Evolutionary conservation across 1,139 yeast species (phyloP).

Genomic region (Pneumocystis oryctolagi): DNA sequence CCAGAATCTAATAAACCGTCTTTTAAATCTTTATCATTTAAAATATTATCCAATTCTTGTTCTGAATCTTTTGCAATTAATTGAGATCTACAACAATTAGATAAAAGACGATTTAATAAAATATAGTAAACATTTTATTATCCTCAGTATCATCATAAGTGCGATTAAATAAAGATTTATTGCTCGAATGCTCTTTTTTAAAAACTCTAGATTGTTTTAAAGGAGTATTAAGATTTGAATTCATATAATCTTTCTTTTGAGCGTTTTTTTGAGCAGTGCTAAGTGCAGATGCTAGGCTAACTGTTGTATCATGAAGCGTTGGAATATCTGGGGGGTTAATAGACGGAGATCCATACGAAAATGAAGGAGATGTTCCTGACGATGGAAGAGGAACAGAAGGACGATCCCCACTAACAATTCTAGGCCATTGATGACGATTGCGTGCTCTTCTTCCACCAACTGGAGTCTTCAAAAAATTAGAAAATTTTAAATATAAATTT

Average conservation of each 20-base stretch:
- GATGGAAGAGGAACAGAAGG: not conserved
- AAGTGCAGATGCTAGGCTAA: constrained; percentile 6
- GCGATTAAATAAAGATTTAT: not conserved
- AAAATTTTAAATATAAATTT: not conserved
- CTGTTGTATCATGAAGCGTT: not conserved
- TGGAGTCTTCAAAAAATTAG: not conserved
- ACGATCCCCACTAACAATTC: not conserved
- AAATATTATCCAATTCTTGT: not conserved
- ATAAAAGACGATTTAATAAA: not conserved
- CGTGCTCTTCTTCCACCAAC: not conserved
- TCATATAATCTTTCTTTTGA: not conserved
- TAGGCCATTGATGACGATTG: not conserved
- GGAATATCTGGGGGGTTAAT: not conserved
- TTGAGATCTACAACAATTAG: not conserved
- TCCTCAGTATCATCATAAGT: not conserved
- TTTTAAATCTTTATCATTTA: not conserved
- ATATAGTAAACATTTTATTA: not conserved
- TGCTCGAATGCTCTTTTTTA: not conserved
- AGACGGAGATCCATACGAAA: constrained; percentile 10
- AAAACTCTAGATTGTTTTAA: not conserved
- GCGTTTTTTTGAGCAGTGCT: constrained; percentile 1
- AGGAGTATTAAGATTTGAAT: not conserved
- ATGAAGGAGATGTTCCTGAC: constrained; percentile 4
- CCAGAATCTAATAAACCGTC: not conserved
- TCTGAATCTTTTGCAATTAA: not conserved